Base-by-base conservation (phyloP, 2,329 filamentous ascomycete species). In the Aureobasidium sp. region DNA sequence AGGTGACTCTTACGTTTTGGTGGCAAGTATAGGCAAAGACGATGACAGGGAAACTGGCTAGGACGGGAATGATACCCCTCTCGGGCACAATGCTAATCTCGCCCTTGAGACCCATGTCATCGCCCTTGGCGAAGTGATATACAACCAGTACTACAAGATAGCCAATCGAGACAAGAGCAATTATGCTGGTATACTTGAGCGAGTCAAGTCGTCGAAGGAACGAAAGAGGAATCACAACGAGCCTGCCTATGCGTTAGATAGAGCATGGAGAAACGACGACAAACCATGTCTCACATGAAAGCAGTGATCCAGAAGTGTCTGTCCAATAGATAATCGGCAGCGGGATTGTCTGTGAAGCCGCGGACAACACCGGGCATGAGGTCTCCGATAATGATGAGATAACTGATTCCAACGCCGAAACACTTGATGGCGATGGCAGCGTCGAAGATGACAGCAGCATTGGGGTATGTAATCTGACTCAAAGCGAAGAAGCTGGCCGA, bases 1-100 rank as follows among this genome's bases (percentile, higher is more conserved):
- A 3, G 25, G 16, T 2, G 2, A 6, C 11, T 65, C 81, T 60
- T 72, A 93, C 88, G 67, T 98, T 98, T 65, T 98, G 93, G 70
- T 98, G 93, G 68, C 93, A 98, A 1, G 93, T 98, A 68, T 97
- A 98, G n/a, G 91, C 93, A 75, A 98, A 98, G 2, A 98, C 88
- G 54, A 97, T 90, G 50, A 98, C 90, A 0, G 93, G 93, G 59
- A 98, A 81, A 58, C 87, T 90, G 61, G 88, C 89, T 50, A 98
- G 75, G 6, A 86, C 84, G 30, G 86, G 80, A 8, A 95, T 76
- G 3, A 88, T 77, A 6, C 91, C 88, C 38, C 83, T 85, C 85
- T 89, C 95, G 57, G 80, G 74, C 58, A 96, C 77, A 25, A 89
- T 73, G 44, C 86, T 81, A 56, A 98, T 81, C 8, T 84, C 79